Percentiles rank a stretch among this genome's conserved stretches.
These are phyloP conservation scores for Aspergillus sp. DNA, from an alignment of 2,329 filamentous ascomycete genomes.

Conservation along the genomic window DNA sequence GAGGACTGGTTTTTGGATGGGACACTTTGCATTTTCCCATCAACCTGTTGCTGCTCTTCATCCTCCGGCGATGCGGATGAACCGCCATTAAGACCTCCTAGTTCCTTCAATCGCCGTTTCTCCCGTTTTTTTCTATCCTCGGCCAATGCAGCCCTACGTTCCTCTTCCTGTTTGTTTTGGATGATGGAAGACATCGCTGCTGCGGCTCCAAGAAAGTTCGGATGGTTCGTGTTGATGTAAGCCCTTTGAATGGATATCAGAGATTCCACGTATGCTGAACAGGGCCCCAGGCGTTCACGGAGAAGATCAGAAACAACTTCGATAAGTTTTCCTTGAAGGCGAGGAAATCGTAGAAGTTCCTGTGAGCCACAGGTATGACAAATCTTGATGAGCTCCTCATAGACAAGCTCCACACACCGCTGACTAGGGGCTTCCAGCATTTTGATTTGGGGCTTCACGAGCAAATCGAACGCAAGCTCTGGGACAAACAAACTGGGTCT, in stretches of 20 bases:
- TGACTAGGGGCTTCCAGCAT: constrained; percentile 92
- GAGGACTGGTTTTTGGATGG: constrained; percentile 61
- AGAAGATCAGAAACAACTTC: constrained; percentile 96
- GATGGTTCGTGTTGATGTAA: constrained; percentile 99
- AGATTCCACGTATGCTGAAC: constrained; percentile 89
- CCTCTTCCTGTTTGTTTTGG: constrained; percentile 88
- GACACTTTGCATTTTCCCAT: constrained; percentile 52
- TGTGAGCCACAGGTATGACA: constrained; percentile 97
- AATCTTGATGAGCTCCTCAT: constrained; percentile 98
- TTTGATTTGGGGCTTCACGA: constrained; percentile 99
- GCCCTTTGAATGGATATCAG: constrained; percentile 95
- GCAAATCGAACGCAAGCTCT: constrained; percentile 93
- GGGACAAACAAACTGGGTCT: constrained; percentile 95
- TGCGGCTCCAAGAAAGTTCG: constrained; percentile 94
- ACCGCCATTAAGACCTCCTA: constrained; percentile 70
- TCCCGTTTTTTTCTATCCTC: constrained; percentile 88
- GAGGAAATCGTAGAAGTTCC: constrained; percentile 86
- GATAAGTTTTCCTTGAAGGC: constrained; percentile 93
- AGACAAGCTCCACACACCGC: constrained; percentile 94
- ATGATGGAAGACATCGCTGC: constrained; percentile 98
- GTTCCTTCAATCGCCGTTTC: constrained; percentile 76
- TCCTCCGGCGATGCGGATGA: constrained; percentile 61
- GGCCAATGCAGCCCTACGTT: constrained; percentile 74
- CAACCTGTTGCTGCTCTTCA: constrained; percentile 63
- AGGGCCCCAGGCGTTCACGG: constrained; percentile 84